Base-by-base conservation (phyloP, 2,329 filamentous ascomycete genomes). In the Diaporthe destruens region DNA sequence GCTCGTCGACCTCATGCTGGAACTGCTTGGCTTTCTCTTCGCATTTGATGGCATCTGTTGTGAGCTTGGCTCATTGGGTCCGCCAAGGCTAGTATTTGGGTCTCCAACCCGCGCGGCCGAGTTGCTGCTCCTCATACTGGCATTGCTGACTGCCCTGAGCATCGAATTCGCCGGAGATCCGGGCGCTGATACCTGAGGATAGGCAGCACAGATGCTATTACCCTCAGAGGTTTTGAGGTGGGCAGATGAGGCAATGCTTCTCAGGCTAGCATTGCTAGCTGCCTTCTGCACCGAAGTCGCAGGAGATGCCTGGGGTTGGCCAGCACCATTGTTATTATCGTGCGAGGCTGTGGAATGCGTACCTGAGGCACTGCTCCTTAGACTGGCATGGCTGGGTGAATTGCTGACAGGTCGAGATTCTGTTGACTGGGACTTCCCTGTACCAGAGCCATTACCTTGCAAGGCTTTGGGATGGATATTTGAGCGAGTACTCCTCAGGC, bases 391-490 rank as follows among this genome's bases (percentile, higher is more conserved):
- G 23, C 56, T 61, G 16, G 36, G 29, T 29, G 29, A 29, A 5
- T 29, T 29, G 29, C 29, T 29, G 29, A 29, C 29, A 5, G 39
- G 0, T 7, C n/a, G 39, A 16, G 39, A 9, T 18, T 8, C 25
- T 16, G 16, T 6, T 6, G 16, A 1, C 25, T 3, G 42, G 14
- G 3, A 0, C 14, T 34, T 39, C 3, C 18, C 39, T 1, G 57
- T 1, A 11, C 18, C 9, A 6, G 1, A 11, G 6, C 1, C 2
- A 20, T 18, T 32, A 8, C 14, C 8, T 2, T 6, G 4, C 7
- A 9, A 11, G 42, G 3, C 23, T 7, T 1, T 59, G 20, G 23
- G 14, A 2, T 25, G 18, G 12, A 11, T 8, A 1, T 4, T 25
- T 1, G 57, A 63, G 1, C 7, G 18, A 7, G 5, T 34, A 25